Evolutionary conservation across 2,329 filamentous ascomycete genomes (phyloP).

Genomic region (Blastomyces emzantsi): DNA sequence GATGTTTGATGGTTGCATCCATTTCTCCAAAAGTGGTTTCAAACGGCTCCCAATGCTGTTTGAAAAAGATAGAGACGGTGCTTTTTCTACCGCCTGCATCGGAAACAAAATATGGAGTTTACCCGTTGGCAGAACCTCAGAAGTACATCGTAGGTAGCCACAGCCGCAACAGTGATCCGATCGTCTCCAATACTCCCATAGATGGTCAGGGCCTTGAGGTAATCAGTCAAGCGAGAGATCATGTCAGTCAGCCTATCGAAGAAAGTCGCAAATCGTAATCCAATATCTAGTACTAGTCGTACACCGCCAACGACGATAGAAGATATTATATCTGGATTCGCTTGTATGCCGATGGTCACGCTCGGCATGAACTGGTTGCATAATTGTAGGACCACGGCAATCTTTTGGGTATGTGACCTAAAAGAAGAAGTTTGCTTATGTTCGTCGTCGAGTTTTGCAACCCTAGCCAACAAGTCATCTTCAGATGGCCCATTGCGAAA

Average conservation of each 20-base stretch:
- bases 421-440: not conserved
- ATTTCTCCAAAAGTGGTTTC: constrained; percentile 1
- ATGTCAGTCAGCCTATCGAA: constrained; percentile 5
- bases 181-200: not conserved
- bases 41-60: constrained; percentile 3
- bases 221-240: not conserved
- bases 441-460: not conserved
- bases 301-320: not conserved
- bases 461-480: not conserved
- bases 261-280: not conserved
- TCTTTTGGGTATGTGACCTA: not conserved
- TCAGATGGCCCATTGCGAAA: constrained; percentile 3
- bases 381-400: not conserved
- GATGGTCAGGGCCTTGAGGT: not conserved
- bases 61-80: not conserved
- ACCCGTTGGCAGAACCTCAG: constrained; percentile 5
- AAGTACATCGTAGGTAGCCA: not conserved
- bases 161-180: not conserved
- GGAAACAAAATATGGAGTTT: not conserved
- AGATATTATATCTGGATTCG: constrained; percentile 1
- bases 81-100: not conserved
- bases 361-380: not conserved
- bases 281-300: constrained; percentile 4
- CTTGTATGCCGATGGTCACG: not conserved
- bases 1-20: not conserved